These are phyloP conservation scores for Glycine latifolia DNA, from an alignment of 306 rosid genomes.

Conservation along the genomic window DNA sequence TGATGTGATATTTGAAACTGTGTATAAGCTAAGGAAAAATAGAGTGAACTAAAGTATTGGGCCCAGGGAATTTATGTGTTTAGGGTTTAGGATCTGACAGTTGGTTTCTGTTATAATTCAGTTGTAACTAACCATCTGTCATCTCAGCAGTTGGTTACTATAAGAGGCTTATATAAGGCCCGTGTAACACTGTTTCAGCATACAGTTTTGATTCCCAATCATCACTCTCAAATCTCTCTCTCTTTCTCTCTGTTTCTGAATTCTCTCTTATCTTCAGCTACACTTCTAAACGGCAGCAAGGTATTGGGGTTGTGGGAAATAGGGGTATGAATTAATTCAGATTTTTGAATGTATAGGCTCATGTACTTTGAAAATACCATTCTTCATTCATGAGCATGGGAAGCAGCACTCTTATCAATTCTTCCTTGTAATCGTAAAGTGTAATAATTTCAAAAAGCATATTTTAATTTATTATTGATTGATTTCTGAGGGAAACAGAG, in stretches of 20 bases:
- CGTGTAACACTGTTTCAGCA: background rate
- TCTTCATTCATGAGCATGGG: background rate
- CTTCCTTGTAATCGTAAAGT: background rate
- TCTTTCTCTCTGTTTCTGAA: background rate
- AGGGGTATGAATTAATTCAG: background rate
- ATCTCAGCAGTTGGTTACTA: background rate
- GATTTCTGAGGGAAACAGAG: background rate
- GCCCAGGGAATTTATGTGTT: background rate
- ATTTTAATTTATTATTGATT: background rate
- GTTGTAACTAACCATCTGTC: background rate
- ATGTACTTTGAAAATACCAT: background rate
- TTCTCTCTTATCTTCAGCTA: background rate
- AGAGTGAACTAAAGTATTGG: background rate
- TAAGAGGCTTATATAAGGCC: background rate
- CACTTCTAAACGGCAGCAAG: background rate
- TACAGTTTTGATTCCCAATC: background rate
- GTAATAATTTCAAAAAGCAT: background rate
- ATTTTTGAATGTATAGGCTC: background rate
- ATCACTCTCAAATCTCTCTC: background rate
- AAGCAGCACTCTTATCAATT: background rate
- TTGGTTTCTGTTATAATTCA: background rate
- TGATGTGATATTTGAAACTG: slow-evolving; percentile 31
- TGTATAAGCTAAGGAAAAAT: slow-evolving; percentile 19
- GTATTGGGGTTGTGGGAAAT: background rate
- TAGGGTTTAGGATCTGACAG: background rate